Evolutionary conservation across 805 yeast species (phyloP).

Genomic region (Suhomyces canberraensis): DNA sequence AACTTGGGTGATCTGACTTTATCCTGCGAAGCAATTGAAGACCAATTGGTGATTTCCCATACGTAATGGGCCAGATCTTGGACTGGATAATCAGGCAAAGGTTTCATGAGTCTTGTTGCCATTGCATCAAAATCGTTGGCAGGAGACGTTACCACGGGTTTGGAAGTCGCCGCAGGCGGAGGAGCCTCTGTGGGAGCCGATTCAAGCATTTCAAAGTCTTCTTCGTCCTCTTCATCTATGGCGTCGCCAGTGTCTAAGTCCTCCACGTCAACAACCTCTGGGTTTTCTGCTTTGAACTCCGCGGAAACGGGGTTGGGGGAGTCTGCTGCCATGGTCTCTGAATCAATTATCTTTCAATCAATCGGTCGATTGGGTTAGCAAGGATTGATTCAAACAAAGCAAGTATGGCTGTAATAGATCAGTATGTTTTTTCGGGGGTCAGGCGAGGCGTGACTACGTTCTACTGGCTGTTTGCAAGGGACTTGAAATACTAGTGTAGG

Average conservation of each 20-base stretch:
- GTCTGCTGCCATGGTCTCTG: conserved; percentile 2
- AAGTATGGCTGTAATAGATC: too few species aligned
- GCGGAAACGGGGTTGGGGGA: conserved; percentile 2
- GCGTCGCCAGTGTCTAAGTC: conserved; percentile 10
- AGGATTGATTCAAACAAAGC: too few species aligned
- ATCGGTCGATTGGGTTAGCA: too few species aligned
- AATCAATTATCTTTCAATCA: too few species aligned
- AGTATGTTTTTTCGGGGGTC: too few species aligned
- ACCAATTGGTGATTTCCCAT: conserved; percentile 54
- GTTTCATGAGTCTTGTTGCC: conserved; percentile 33
- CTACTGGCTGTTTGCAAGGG: too few species aligned
- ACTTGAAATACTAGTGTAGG: too few species aligned
- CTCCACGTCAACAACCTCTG: conserved; percentile 12
- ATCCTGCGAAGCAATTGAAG: conserved; percentile 31
- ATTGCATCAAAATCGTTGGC: conserved; percentile 32
- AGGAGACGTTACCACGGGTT: conserved; percentile 12
- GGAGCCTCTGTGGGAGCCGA: conserved; percentile 10
- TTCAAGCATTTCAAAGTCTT: conserved; percentile 8
- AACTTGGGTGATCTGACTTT: conserved; percentile 48
- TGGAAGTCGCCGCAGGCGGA: conserved; percentile 2
- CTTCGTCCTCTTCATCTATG: conserved; percentile 19
- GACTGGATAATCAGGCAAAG: conserved; percentile 38
- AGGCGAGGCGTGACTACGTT: too few species aligned
- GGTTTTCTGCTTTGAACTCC: conserved; percentile 1
- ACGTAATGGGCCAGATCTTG: conserved; percentile 35